Percentiles rank a stretch among this genome's conserved stretches.
These are phyloP conservation scores for Stephania japonica DNA, from an alignment of 164 flowering plant genomes.

Conservation along the genomic window DNA sequence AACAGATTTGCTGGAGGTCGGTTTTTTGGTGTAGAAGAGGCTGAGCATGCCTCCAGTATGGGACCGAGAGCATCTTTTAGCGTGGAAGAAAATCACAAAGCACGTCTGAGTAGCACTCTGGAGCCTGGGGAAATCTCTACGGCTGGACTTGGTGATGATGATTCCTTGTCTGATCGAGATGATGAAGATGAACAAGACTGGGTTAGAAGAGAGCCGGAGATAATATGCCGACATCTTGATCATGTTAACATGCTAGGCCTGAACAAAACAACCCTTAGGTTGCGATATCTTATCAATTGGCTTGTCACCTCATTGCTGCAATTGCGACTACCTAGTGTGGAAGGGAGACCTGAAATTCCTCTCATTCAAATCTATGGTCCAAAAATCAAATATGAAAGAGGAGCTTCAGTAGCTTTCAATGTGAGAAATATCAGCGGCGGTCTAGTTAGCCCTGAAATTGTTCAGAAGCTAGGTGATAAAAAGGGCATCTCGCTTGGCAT, in stretches of 20 bases:
- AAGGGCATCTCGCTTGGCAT: conserved; percentile 72
- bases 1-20: conserved; percentile 56
- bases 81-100: conserved; percentile 49
- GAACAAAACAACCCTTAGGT: conserved; percentile 62
- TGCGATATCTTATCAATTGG: conserved; percentile 82
- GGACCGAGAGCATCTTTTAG: conserved; percentile 85
- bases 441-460: conserved; percentile 61
- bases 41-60: conserved; percentile 50
- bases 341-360: conserved; percentile 30
- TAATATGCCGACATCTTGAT: conserved; percentile 68
- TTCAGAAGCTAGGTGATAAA: conserved; percentile 73
- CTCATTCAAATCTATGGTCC: conserved; percentile 90
- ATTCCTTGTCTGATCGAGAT: conserved; percentile 49
- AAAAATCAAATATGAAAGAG: conserved; percentile 88
- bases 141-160: conserved; percentile 52
- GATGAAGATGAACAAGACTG: conserved; percentile 61
- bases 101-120: conserved; percentile 33
- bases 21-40: conserved; percentile 65
- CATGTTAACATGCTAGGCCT: conserved; percentile 82
- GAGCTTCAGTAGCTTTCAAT: conserved; percentile 88
- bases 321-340: conserved; percentile 46
- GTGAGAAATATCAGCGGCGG: conserved; percentile 42
- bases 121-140: conserved; percentile 62
- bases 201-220: conserved; percentile 76
- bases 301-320: conserved; percentile 84